These are phyloP conservation scores for Tolypocladium endophyticum DNA, from an alignment of 2,329 filamentous ascomycete genomes.

Conservation along the genomic window DNA sequence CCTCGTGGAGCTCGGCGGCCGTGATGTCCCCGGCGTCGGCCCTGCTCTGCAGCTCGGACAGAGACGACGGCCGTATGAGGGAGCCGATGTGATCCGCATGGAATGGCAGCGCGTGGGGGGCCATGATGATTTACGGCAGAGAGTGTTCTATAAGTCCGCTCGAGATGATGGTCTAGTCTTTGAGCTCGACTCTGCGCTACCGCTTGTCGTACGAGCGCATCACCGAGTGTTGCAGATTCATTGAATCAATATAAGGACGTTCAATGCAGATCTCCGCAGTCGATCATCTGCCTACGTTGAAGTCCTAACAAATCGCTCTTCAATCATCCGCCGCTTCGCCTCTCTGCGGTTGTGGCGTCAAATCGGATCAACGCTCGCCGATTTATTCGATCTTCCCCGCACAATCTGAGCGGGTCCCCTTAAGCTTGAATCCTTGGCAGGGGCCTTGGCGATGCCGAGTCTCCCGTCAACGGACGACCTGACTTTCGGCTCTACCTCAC, in stretches of 20 bases:
- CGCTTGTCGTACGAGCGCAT: neutral
- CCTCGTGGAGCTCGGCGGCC: constrained; percentile 33
- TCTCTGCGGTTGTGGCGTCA: neutral
- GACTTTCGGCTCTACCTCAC: neutral
- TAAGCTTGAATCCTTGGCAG: neutral
- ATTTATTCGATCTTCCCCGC: neutral
- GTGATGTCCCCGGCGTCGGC: constrained; percentile 37
- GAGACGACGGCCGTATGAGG: constrained; percentile 52
- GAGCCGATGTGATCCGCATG: constrained; percentile 66
- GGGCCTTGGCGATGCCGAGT: neutral
- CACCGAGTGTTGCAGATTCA: neutral
- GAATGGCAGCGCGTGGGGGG: constrained; percentile 37
- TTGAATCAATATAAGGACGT: neutral
- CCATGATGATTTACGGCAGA: constrained; percentile 8
- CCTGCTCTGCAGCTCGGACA: constrained; percentile 40
- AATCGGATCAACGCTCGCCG: neutral
- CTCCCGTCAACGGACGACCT: neutral
- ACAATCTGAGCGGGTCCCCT: neutral
- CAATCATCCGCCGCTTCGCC: neutral
- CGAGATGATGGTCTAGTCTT: neutral
- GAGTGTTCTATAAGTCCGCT: neutral
- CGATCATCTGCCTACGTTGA: neutral
- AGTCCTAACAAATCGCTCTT: neutral
- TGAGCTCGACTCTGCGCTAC: neutral
- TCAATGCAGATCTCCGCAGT: neutral